Evolutionary conservation across 129 eudicot genomes (phyloP).

Genomic region (Glebionis coronaria): DNA sequence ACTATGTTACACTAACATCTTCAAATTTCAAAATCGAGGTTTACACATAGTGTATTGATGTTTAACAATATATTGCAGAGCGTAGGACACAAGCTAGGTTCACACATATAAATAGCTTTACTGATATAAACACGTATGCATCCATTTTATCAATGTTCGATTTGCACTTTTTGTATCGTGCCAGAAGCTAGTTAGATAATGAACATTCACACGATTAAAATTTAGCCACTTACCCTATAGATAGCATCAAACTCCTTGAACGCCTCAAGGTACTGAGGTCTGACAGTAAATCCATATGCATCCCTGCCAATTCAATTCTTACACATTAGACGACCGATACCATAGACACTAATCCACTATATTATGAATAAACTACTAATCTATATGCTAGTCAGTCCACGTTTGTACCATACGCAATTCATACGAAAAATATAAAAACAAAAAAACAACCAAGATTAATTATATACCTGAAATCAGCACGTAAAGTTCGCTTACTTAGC

Average conservation of each 20-base stretch:
- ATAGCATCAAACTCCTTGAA: slow-evolving; percentile 67
- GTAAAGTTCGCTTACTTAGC: slow-evolving; percentile 78
- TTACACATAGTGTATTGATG: not conserved
- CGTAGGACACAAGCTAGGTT: not conserved
- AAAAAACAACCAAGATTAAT: not conserved
- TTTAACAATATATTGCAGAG: slow-evolving; percentile 1
- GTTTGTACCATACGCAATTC: not conserved
- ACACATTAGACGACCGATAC: not conserved
- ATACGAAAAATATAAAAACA: not conserved
- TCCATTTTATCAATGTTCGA: slow-evolving; percentile 14
- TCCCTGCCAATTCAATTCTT: slow-evolving; percentile 55
- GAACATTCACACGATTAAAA: slow-evolving; percentile 5
- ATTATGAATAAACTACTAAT: no score
- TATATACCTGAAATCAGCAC: slow-evolving; percentile 80
- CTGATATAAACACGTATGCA: slow-evolving; percentile 7
- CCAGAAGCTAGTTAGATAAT: not conserved
- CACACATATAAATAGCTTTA: not conserved
- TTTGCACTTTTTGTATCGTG: not conserved
- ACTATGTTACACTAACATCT: no score
- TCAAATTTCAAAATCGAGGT: no score
- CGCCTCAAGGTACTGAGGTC: slow-evolving; percentile 86
- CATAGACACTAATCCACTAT: no score
- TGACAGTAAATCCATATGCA: slow-evolving; percentile 94
- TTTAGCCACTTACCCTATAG: slow-evolving; percentile 77
- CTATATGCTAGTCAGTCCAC: not conserved